Evolutionary conservation across 352 stramenopile genomes (phyloP), one percentile per base, ranked within the genome.

Genomic region (Phytophthora citrophthora): DNA sequence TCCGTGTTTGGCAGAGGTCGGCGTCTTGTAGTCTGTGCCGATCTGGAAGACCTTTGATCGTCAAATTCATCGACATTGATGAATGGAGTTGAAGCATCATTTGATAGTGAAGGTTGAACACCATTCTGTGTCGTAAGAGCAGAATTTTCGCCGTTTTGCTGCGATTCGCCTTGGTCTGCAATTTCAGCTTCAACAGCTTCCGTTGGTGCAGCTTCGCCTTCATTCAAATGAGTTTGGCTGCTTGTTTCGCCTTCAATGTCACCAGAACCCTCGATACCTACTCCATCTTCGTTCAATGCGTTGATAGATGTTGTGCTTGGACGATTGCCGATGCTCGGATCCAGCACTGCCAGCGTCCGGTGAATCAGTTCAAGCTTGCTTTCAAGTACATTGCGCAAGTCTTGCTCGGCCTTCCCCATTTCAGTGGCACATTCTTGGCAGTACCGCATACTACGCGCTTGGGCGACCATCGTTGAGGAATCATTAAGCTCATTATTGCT

Each of bases 401-500:
- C 83, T 46, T 88, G 74, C 61, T 93, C 84, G 1, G 81, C 75
- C 47, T 86, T 84, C 53, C 75, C 70, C 72, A 91, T 90, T 67
- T 91, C 83, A 0, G 64, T 86, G 10, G 81, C 83, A 50, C 86
- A 93, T 58, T 91, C 84, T 31, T 90, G 77, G 41, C 86, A 95
- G 44, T 85, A 93, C 4, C 83, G 86, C 68, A 86, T 65, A 6
- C 62, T 64, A 13, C 73, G 58, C n/a, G 36, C 52, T 45, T 61
- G 65, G 26, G 26, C 18, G 8, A 71, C 34, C 36, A 38, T 29
- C 0, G 8, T 57, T 2, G 49, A 64, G 2, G 39, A 44, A 11
- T 26, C 36, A 49, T 49, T 36, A 5, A 45, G 27, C 7, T 51
- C 44, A 12, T 10, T 51, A 9, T 59, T 48, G 16, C 18, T 46